Conservation (phyloP, 139 green algal species). For the Coelastrella sp. region DNA sequence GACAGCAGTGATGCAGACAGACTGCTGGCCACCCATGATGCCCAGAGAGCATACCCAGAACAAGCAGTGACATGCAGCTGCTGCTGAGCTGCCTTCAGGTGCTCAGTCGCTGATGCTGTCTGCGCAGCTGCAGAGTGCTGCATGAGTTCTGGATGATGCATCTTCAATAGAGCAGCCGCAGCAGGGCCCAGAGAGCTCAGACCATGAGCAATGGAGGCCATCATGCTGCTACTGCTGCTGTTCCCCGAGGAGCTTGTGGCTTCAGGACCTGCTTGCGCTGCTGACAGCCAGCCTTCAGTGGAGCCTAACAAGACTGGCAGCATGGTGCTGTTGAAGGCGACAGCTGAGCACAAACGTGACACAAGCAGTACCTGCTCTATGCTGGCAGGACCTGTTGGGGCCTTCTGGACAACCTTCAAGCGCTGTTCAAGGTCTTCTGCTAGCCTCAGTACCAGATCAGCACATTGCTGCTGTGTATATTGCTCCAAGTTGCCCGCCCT, state of each 20-base stretch:
- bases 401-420: constrained; percentile 43
- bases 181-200: constrained; percentile 36
- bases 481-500: constrained; percentile 69
- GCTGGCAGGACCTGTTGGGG: constrained; percentile 22
- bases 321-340: constrained; percentile 43
- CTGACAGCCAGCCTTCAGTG: constrained; percentile 49
- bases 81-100: constrained; percentile 43
- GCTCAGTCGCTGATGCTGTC: constrained; percentile 15
- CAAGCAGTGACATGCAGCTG: constrained; percentile 45
- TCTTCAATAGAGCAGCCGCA: constrained; percentile 24
- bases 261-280: neutral
- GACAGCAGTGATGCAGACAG: constrained; percentile 59
- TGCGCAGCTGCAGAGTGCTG: neutral
- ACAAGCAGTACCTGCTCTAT: constrained; percentile 71
- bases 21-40: constrained; percentile 70
- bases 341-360: constrained; percentile 55
- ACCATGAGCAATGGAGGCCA: neutral
- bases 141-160: constrained; percentile 14
- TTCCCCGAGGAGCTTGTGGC: neutral
- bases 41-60: constrained; percentile 63
- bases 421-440: constrained; percentile 36
- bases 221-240: constrained; percentile 14
- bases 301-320: constrained; percentile 59
- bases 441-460: constrained; percentile 44
- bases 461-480: constrained; percentile 69